Percentiles rank a stretch among this genome's conserved stretches.
phyloP scores from a whole-genome alignment of 2,329 filamentous ascomycete species.

The Penicillium verrucosum region DNA sequence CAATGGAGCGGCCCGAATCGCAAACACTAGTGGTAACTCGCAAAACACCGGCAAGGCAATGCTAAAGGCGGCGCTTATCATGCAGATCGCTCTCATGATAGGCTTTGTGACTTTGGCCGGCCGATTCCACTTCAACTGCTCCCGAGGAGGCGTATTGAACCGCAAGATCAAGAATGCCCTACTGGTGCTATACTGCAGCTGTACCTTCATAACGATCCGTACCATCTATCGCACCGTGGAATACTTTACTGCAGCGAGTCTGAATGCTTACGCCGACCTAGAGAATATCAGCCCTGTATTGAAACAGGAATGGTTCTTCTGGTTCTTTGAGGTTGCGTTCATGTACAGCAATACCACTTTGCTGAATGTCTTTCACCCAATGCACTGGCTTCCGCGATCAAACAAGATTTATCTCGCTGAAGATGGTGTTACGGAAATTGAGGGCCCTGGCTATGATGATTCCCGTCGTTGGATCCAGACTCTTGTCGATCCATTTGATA shows the following conservation, averaged over 20 bases:
- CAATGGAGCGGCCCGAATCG: no score
- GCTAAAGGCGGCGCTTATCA: no score
- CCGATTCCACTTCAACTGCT: no score
- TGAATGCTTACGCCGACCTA: conserved; percentile 33
- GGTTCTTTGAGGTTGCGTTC: conserved; percentile 52
- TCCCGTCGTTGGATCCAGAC: conserved; percentile 45
- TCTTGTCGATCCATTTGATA: conserved; percentile 44
- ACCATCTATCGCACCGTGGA: conserved; percentile 27
- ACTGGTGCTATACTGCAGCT: no score
- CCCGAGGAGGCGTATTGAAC: no score
- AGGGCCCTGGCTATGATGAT: conserved; percentile 51
- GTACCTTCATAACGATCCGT: no score
- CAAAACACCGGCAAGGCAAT: no score
- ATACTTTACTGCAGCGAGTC: conserved; percentile 38
- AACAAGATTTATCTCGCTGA: conserved; percentile 51
- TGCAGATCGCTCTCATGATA: no score
- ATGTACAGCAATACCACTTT: conserved; percentile 53
- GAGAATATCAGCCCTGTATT: conserved; percentile 34
- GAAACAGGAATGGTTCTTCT: conserved; percentile 53
- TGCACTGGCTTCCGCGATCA: conserved; percentile 48
- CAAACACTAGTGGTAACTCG: no score
- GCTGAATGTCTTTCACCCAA: conserved; percentile 53
- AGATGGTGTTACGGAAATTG: conserved; percentile 53
- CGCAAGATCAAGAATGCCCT: no score
- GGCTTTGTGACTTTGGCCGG: no score